A percentile compares a stretch with the other conserved stretches of the same genome.
Evolutionary conservation across 306 rosid genomes (phyloP).

Genomic region (Ziziphus jujuba): DNA sequence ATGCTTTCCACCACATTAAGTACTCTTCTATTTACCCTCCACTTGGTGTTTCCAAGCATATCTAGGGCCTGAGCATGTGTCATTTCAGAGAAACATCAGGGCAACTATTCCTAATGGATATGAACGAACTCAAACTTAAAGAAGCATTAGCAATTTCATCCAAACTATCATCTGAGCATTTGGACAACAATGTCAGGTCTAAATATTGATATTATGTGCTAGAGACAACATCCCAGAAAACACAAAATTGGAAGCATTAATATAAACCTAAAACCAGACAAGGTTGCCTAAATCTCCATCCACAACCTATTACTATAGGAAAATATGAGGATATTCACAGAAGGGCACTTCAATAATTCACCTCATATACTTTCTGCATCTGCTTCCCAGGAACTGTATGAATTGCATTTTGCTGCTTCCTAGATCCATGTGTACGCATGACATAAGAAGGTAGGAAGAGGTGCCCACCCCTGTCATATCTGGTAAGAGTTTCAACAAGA

Average conservation of each 20-base stretch:
- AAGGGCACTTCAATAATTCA: slow-evolving; percentile 27
- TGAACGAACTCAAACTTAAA: slow-evolving; percentile 5
- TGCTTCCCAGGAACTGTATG: slow-evolving; percentile 48
- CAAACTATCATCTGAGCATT: slow-evolving; percentile 3
- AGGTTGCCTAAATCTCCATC: neutral
- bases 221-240: neutral
- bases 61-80: slow-evolving; percentile 64
- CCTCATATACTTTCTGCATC: slow-evolving; percentile 84
- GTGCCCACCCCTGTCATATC: slow-evolving; percentile 89
- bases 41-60: slow-evolving; percentile 79
- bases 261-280: neutral
- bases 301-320: neutral
- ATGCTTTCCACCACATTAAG: slow-evolving; percentile 69
- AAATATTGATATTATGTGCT: neutral
- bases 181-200: neutral
- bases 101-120: neutral
- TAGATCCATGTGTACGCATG: slow-evolving; percentile 90
- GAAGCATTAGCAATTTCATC: slow-evolving; percentile 13
- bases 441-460: slow-evolving; percentile 82
- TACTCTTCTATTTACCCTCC: slow-evolving; percentile 75
- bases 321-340: neutral
- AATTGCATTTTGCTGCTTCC: slow-evolving; percentile 71
- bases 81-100: neutral
- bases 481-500: slow-evolving; percentile 31
- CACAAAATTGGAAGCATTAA: too few relatives aligned